Percentiles rank a stretch among this genome's conserved stretches.
Evolutionary conservation across 2,329 filamentous ascomycete species (phyloP).

Genomic region (Chrysosporium queenslandicum): DNA sequence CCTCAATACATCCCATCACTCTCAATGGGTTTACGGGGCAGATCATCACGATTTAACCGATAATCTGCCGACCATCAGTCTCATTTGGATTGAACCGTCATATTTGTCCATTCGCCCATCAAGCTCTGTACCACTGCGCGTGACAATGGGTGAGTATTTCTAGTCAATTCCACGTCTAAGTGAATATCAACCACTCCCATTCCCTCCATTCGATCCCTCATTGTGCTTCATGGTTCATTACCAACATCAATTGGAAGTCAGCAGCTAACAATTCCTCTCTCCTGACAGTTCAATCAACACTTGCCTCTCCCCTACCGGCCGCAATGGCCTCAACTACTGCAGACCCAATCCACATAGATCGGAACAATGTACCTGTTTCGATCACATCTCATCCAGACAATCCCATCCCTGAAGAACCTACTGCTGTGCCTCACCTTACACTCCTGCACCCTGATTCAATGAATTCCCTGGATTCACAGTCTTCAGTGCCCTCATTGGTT

Average conservation of each 20-base stretch:
- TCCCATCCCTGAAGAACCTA: conserved; percentile 41
- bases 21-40: background rate
- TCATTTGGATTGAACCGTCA: background rate
- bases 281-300: background rate
- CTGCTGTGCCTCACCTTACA: conserved; percentile 28
- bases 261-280: background rate
- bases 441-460: conserved; percentile 28
- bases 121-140: too few relatives aligned
- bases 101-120: background rate
- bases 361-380: conserved; percentile 24
- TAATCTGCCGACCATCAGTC: background rate
- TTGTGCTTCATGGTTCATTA: background rate
- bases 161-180: background rate
- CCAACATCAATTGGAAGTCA: background rate
- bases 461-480: conserved; percentile 22
- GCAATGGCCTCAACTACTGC: conserved; percentile 4
- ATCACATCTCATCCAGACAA: conserved; percentile 40
- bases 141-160: background rate
- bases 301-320: background rate
- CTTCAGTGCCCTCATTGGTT: conserved; percentile 25
- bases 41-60: background rate
- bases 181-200: background rate
- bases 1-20: background rate
- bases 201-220: background rate
- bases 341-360: background rate